Evolutionary conservation across 495 filamentous ascomycete genomes (phyloP), one percentile per base, ranked within the genome.

Genomic region (Aspergillus sparsus): DNA sequence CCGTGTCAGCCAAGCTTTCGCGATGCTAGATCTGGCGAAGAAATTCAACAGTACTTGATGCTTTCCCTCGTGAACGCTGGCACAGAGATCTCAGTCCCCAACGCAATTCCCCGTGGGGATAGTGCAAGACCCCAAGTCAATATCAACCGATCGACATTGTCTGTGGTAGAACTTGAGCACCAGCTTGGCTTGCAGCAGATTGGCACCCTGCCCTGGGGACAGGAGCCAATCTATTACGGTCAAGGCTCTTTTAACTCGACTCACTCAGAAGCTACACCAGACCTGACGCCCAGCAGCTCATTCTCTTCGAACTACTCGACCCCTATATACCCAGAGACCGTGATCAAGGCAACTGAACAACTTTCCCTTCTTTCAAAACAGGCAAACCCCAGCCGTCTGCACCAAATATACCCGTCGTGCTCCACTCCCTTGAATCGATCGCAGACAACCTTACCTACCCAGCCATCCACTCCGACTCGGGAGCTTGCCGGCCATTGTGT

Each of bases 231-330:
- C 4, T 69, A 74, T 57, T 67, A 71, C 33, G 73, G 68, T 31
- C 72, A 79, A 32, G 51, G 62, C 31, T 79, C 76, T 1, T 77
- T 72, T 59, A 74, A 74, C 62, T 79, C 76, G 1, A 65, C 71
- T 0, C 64, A 73, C 2, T 71, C 72, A 9, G 74, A 76, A 36
- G 67, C 63, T 5, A 74, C 71, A 1, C 77, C 77, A 1, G 74
- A 80, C 41, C 57, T 80, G 53, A 80, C 74, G 0, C 77, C 77
- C 0, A 80, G 76, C 66, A 79, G 71, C 59, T 80, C 77, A 1
- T 78, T 80, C 62, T 78, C 77, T 37, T 80, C 77, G 0, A 67
- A 70, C 15, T 74, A 76, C 44, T 77, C 74, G 2, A 63, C 66
- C 13, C 62, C 71, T 9, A 49, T 68, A 2, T 75, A 72, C 39